These are phyloP conservation scores for Plasmodium billcollinsi DNA, from an alignment of 169 alveolate species.

Conservation along the genomic window DNA sequence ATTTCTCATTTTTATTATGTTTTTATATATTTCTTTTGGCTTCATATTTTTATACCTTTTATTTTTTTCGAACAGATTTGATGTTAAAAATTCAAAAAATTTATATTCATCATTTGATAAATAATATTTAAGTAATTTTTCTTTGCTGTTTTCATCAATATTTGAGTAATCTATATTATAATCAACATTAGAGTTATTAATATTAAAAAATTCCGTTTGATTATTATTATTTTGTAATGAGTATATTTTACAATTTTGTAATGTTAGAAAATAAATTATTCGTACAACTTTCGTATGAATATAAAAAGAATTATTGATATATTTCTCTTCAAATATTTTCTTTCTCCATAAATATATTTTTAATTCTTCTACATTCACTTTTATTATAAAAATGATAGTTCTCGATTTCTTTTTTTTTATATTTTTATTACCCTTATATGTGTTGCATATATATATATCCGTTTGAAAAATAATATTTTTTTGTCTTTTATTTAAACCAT, in stretches of 20 bases:
- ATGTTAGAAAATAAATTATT: constrained; percentile 41
- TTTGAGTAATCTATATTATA: no score
- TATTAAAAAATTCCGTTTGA: not conserved
- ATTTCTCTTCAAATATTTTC: constrained; percentile 60
- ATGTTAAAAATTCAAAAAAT: constrained; percentile 42
- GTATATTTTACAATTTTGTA: constrained; percentile 23
- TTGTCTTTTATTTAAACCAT: not conserved
- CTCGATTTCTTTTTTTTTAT: constrained; percentile 22
- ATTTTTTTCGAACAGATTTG: constrained; percentile 36
- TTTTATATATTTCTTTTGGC: constrained; percentile 10
- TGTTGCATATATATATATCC: constrained; percentile 48
- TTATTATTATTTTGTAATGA: constrained; percentile 4
- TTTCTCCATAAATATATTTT: constrained; percentile 40
- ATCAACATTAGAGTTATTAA: no score
- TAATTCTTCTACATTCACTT: constrained; percentile 42
- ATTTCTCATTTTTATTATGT: constrained; percentile 38
- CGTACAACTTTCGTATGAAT: constrained; percentile 37
- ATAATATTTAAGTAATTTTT: constrained; percentile 5
- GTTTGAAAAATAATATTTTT: constrained; percentile 39
- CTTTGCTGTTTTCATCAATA: not conserved
- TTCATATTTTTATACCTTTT: constrained; percentile 9
- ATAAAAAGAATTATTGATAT: constrained; percentile 35
- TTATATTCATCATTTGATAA: constrained; percentile 13
- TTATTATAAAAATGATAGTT: constrained; percentile 55
- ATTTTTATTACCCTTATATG: not conserved